Percentiles rank a stretch among this genome's conserved stretches.
Conservation (phyloP, 306 rosid species). For the Argentina anserina region DNA sequence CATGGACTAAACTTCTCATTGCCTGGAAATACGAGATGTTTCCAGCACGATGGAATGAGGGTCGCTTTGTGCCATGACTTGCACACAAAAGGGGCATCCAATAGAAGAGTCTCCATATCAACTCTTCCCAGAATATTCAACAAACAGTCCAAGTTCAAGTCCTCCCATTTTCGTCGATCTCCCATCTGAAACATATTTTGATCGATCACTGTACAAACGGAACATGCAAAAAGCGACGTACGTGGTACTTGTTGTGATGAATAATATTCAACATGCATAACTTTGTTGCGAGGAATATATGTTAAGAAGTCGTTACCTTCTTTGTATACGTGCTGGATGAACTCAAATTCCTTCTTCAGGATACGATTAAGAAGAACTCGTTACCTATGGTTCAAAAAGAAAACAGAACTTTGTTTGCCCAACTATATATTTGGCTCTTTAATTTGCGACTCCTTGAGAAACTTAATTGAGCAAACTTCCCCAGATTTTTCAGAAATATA, state of each 20-base stretch:
- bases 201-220: background rate
- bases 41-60: conserved; percentile 1
- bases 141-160: background rate
- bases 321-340: background rate
- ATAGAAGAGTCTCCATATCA: conserved; percentile 3
- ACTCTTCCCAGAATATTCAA: background rate
- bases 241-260: background rate
- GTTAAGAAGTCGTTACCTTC: background rate
- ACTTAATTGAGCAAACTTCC: background rate
- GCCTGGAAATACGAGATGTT: background rate
- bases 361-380: background rate
- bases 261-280: background rate
- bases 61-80: conserved; percentile 4
- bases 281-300: background rate
- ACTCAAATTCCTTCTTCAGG: background rate
- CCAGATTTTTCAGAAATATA: background rate
- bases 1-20: background rate
- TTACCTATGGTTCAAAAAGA: background rate
- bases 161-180: background rate
- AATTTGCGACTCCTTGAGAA: background rate
- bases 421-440: too few relatives aligned
- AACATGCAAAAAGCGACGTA: background rate
- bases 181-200: background rate
- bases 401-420: background rate
- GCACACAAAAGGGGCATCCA: background rate